These are phyloP conservation scores for Venturiaceae sp. DNA, from an alignment of 2,329 filamentous ascomycete genomes.

Conservation along the genomic window DNA sequence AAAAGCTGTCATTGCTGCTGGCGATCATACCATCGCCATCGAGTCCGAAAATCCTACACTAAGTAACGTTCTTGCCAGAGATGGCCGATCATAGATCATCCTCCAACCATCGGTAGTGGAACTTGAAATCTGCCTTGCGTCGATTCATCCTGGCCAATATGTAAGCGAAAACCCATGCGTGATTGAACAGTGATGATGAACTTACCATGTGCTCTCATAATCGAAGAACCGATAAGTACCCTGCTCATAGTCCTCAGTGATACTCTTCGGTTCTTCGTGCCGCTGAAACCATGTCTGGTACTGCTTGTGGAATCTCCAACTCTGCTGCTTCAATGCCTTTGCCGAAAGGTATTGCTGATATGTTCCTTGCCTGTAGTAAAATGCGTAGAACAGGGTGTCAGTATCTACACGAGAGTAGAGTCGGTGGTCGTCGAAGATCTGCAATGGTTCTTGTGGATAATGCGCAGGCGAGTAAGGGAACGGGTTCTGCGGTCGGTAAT, in stretches of 20 bases:
- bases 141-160: slow-evolving; percentile 80
- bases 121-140: slow-evolving; percentile 95
- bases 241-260: slow-evolving; percentile 97
- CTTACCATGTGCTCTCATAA: slow-evolving; percentile 97
- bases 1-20: neutral
- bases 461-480: slow-evolving; percentile 66
- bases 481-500: slow-evolving; percentile 74
- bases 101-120: slow-evolving; percentile 94
- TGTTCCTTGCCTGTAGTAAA: slow-evolving; percentile 96
- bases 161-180: slow-evolving; percentile 13
- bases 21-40: neutral
- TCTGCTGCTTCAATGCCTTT: slow-evolving; percentile 95
- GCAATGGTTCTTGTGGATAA: slow-evolving; percentile 86
- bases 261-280: slow-evolving; percentile 96
- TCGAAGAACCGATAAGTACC: slow-evolving; percentile 99
- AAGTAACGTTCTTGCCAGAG: neutral
- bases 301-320: slow-evolving; percentile 98
- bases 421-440: slow-evolving; percentile 83
- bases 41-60: neutral
- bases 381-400: slow-evolving; percentile 95
- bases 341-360: slow-evolving; percentile 94
- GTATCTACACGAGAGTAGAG: slow-evolving; percentile 86
- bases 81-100: slow-evolving; percentile 58
- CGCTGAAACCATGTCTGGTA: slow-evolving; percentile 98
- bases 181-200: slow-evolving; percentile 13